phyloP scores from a whole-genome alignment of 2,329 filamentous ascomycete species.

The Taxawa tesnikishii region DNA sequence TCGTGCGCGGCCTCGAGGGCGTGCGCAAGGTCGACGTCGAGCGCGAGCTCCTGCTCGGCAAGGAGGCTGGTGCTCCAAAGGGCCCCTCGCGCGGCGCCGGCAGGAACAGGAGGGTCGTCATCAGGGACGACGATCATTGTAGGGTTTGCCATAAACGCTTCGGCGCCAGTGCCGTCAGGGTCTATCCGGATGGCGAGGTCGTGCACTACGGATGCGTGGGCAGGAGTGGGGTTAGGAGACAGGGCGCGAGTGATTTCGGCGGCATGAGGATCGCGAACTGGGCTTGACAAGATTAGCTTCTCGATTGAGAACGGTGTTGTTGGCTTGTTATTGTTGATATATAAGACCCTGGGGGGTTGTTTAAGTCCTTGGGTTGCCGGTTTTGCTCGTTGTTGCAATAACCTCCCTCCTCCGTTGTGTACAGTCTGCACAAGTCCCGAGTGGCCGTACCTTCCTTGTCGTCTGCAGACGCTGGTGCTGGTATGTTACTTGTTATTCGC shows the following conservation, averaged over 20 bases:
- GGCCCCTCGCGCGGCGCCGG: constrained; percentile 33
- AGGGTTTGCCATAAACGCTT: constrained; percentile 88
- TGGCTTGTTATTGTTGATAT: too few species aligned
- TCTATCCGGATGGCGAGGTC: constrained; percentile 57
- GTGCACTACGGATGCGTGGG: constrained; percentile 37
- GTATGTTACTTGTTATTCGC: too few species aligned
- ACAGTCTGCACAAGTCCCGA: too few species aligned
- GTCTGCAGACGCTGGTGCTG: too few species aligned
- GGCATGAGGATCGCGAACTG: constrained; percentile 8
- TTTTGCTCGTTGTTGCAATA: too few species aligned
- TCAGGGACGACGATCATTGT: constrained; percentile 81
- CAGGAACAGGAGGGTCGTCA: constrained; percentile 57
- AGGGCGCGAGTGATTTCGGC: constrained; percentile 7
- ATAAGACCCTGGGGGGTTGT: too few species aligned
- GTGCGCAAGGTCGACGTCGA: constrained; percentile 71
- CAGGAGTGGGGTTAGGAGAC: constrained; percentile 6
- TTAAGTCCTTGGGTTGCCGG: too few species aligned
- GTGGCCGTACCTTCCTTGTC: too few species aligned
- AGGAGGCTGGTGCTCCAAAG: constrained; percentile 46
- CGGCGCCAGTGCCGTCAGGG: constrained; percentile 80
- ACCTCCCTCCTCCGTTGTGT: too few species aligned
- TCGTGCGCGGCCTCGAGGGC: constrained; percentile 64
- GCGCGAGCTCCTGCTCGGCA: constrained; percentile 60
- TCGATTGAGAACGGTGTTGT: too few species aligned
- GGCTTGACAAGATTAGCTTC: too few species aligned